phyloP scores from a whole-genome alignment of 305 asterid species.

The Fraxinus nigra region DNA sequence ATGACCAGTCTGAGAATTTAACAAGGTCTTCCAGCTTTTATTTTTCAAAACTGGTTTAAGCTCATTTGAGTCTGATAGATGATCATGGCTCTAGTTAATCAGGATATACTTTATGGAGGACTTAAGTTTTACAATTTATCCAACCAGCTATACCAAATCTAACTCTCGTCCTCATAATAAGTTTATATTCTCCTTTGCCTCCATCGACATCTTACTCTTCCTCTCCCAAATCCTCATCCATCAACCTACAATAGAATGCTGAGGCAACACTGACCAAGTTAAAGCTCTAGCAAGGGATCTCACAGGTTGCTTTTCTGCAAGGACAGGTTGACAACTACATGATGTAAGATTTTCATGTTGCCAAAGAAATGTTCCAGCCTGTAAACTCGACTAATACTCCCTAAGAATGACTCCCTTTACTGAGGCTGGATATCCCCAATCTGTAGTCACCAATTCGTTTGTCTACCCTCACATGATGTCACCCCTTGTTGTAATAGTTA shows the following conservation, averaged over 20 bases:
- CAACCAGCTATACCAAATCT: background rate
- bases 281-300: conserved; percentile 4
- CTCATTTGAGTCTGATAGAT: background rate
- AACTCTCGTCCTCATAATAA: background rate
- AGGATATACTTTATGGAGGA: background rate
- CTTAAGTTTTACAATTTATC: background rate
- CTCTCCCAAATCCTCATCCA: background rate
- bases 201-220: background rate
- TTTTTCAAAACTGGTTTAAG: background rate
- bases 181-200: background rate
- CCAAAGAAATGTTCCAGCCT: background rate
- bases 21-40: background rate
- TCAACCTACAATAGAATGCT: background rate
- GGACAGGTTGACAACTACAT: background rate
- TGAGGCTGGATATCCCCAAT: background rate
- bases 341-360: background rate
- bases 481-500: background rate
- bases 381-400: background rate
- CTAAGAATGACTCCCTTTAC: background rate
- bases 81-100: background rate
- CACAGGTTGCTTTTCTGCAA: background rate
- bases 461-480: background rate
- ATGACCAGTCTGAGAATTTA: background rate
- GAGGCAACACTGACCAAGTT: background rate
- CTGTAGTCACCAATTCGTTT: background rate